Evolutionary conservation across 2,329 filamentous ascomycete genomes (phyloP).

Genomic region (Coniochaeta sp.): DNA sequence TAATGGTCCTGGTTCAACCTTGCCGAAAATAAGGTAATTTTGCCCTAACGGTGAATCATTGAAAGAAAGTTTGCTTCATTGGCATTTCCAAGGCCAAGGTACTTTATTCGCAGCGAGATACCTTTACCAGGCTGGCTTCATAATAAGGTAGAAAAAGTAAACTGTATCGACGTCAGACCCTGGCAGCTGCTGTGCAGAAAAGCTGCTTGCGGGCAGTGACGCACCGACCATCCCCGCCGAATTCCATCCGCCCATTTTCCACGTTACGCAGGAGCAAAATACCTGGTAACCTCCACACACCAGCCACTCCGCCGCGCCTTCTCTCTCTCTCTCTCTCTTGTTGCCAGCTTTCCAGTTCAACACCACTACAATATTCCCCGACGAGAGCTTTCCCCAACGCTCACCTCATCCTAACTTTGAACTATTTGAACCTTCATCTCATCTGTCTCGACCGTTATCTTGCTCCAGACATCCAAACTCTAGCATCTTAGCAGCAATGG

Average conservation of each 20-base stretch:
- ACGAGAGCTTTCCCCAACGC: neutral
- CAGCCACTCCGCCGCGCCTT: neutral
- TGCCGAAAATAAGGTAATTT: too few species aligned
- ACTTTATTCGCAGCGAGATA: neutral
- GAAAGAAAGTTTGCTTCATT: too few species aligned
- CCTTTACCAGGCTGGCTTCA: neutral
- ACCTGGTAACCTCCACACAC: neutral
- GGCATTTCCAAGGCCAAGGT: too few species aligned
- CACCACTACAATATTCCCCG: neutral
- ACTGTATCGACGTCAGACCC: neutral
- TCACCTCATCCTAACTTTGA: neutral
- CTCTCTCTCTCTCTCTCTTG: neutral
- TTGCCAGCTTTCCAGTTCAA: conserved; percentile 2
- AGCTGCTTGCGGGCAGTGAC: conserved; percentile 2
- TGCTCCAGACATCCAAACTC: neutral
- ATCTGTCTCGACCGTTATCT: neutral
- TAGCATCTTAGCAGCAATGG: conserved; percentile 39
- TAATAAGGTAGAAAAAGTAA: neutral
- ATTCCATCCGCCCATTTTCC: conserved; percentile 2
- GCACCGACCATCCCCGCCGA: conserved; percentile 1
- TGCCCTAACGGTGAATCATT: too few species aligned
- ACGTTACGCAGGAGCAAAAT: neutral
- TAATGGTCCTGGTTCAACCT: too few species aligned
- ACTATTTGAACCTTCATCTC: neutral
- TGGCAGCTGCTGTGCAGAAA: too few species aligned